Base-by-base conservation (phyloP, 2,329 filamentous ascomycete genomes). In the Aulographum hederae region DNA sequence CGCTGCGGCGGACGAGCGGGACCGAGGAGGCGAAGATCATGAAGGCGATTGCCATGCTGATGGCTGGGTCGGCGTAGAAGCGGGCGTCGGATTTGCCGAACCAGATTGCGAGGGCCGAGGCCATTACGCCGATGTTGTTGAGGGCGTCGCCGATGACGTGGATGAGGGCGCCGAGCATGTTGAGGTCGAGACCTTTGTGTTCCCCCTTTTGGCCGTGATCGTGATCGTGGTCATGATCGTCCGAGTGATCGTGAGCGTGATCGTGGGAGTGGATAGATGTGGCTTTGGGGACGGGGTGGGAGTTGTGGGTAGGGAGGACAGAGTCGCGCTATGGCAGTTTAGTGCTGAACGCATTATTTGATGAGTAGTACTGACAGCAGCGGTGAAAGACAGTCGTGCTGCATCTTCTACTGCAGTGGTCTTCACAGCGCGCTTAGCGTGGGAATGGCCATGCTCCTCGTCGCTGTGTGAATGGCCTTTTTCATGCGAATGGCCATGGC, bases 81-180 rank as follows among this genome's bases (percentile, higher is more conserved):
- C 73, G 61, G 3, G 50, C 58, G 1, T 65, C 56, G 18, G 65
- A 69, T 18, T 61, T 46, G 0, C 65, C 58, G 34, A 72, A 57
- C 77, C 75, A 81, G 46, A 84, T 76, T 19, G 80, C 59, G 2
- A 74, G 43, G 0, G 73, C 75, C 1, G 76, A 67, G 21, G 74
- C 56, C 30, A 82, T 80, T 36, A 85, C 77, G 6, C 76, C 77
- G 8, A 82, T 49, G 41, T 85, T 85, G 53, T 82, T 84, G 38
- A 77, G 60, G 4, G 75, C 74, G 43, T 85, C 78, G 19, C 76
- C 73, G 3, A 78, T 43, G 17, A 84, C 66, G 43, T 85, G 78
- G 11, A 79, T 52, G 8, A 84, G 45, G 1, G 79, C 75, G 2
- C 73, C 77, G 38, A 78, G 54, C 59, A 80, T 74, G 8, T 72